phyloP scores from a whole-genome alignment of 352 stramenopile species.

The Globisporangium canariense region DNA sequence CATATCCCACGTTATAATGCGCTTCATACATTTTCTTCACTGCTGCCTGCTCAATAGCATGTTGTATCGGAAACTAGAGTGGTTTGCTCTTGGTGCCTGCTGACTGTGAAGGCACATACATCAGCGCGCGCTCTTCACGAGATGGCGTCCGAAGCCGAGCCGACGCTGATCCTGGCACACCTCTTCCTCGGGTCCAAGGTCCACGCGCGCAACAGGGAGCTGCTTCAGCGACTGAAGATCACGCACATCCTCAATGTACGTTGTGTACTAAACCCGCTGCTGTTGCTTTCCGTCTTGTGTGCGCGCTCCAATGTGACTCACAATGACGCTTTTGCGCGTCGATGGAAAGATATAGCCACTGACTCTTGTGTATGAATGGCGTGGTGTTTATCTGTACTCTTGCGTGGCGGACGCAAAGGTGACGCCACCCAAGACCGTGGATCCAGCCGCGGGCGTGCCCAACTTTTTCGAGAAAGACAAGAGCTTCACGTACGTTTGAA shows the following conservation, averaged over 20 bases:
- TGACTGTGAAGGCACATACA: no score
- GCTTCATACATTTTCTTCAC: no score
- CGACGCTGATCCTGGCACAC: constrained; percentile 63
- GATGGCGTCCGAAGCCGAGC: constrained; percentile 28
- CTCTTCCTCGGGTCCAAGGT: constrained; percentile 66
- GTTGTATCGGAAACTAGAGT: no score
- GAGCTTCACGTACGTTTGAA: constrained; percentile 36
- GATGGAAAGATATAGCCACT: not conserved
- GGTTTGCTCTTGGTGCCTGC: no score
- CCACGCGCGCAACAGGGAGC: constrained; percentile 62
- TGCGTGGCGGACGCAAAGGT: constrained; percentile 36
- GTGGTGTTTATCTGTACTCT: not conserved
- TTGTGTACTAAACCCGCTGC: not conserved
- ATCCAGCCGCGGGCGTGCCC: constrained; percentile 82
- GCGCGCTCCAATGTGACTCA: no score
- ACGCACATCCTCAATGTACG: constrained; percentile 83
- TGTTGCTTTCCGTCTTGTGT: not conserved
- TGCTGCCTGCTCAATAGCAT: no score
- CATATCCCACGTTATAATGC: not conserved
- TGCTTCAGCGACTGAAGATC: constrained; percentile 58
- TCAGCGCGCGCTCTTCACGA: not conserved
- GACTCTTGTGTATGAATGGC: not conserved
- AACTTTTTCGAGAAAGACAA: constrained; percentile 92
- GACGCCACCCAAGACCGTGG: constrained; percentile 69
- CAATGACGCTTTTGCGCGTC: not conserved